Conservation (phyloP, 2,329 filamentous ascomycete genomes). For the Penicillium olsonii region DNA sequence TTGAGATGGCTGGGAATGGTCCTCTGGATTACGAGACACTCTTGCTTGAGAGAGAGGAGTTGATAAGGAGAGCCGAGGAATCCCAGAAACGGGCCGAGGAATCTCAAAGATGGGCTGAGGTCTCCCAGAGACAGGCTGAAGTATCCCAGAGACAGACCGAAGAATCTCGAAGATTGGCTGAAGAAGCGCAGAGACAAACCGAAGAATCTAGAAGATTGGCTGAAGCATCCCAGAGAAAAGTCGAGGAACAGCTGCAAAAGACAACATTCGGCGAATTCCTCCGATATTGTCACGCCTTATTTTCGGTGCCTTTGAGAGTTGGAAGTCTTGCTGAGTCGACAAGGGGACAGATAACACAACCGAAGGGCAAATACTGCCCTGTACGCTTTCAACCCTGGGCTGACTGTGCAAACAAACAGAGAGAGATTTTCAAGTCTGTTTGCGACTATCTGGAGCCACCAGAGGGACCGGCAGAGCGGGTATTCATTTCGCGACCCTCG, state of each 20-base stretch:
- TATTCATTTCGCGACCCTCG: neutral
- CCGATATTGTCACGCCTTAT: slow-evolving; percentile 18
- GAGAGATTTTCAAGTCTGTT: slow-evolving; percentile 23
- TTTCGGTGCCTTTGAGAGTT: slow-evolving; percentile 18
- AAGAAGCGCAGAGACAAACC: neutral
- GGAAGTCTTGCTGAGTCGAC: slow-evolving; percentile 20
- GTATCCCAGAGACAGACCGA: neutral
- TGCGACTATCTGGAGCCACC: slow-evolving; percentile 17
- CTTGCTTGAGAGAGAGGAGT: no score
- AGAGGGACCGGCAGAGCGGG: neutral
- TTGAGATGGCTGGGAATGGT: no score
- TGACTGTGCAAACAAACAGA: slow-evolving; percentile 20
- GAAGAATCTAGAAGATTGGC: slow-evolving; percentile 12
- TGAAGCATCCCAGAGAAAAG: neutral
- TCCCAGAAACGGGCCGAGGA: neutral
- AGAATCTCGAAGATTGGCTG: neutral
- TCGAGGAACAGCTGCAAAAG: neutral
- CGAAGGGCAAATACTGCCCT: slow-evolving; percentile 27
- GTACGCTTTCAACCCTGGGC: slow-evolving; percentile 18
- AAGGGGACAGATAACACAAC: slow-evolving; percentile 21
- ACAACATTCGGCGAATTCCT: slow-evolving; percentile 21
- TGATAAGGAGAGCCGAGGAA: no score
- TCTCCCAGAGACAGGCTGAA: slow-evolving; percentile 3
- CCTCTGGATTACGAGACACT: no score
- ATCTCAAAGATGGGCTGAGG: slow-evolving; percentile 1